Evolutionary conservation across 805 yeast genomes (phyloP).

Genomic region (Lipomyces orientalis): DNA sequence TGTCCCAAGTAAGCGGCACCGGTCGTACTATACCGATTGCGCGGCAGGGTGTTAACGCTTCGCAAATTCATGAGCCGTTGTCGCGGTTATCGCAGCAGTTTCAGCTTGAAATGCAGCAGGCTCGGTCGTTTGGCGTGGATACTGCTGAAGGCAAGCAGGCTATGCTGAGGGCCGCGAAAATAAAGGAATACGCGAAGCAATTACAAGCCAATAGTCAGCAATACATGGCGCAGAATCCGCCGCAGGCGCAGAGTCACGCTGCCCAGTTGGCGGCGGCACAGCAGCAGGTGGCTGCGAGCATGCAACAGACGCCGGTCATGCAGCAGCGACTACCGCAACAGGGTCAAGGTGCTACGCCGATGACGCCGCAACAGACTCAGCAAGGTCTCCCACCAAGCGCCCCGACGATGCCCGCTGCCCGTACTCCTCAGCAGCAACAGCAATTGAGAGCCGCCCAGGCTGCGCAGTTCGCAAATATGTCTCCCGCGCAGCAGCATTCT

Average conservation of each 20-base stretch:
- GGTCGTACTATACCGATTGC: not conserved
- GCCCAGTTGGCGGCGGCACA: conserved; percentile 18
- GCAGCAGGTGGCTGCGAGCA: conserved; percentile 4
- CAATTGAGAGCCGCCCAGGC: conserved; percentile 23
- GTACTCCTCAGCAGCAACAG: conserved; percentile 21
- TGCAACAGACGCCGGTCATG: not conserved
- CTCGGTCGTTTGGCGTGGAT: conserved; percentile 30
- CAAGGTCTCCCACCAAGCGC: conserved; percentile 17
- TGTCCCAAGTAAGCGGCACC: not conserved
- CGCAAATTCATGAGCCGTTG: conserved; percentile 27
- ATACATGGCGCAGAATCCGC: conserved; percentile 13
- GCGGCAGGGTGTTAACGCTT: not conserved
- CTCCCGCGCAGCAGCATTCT: conserved; percentile 34
- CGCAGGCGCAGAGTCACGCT: conserved; percentile 14
- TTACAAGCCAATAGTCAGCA: conserved; percentile 12
- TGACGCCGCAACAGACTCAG: conserved; percentile 19
- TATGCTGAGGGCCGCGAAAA: conserved; percentile 26
- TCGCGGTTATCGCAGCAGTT: conserved; percentile 33
- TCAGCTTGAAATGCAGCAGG: conserved; percentile 28
- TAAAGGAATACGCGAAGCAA: conserved; percentile 29
- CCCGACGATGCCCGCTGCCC: conserved; percentile 15
- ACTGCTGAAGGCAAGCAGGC: conserved; percentile 28
- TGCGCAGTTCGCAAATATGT: conserved; percentile 25
- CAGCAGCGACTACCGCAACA: conserved; percentile 23
- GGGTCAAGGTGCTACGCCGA: conserved; percentile 12